Conservation (phyloP, 169 alveolate genomes). For the Plasmodium knowlesi region DNA sequence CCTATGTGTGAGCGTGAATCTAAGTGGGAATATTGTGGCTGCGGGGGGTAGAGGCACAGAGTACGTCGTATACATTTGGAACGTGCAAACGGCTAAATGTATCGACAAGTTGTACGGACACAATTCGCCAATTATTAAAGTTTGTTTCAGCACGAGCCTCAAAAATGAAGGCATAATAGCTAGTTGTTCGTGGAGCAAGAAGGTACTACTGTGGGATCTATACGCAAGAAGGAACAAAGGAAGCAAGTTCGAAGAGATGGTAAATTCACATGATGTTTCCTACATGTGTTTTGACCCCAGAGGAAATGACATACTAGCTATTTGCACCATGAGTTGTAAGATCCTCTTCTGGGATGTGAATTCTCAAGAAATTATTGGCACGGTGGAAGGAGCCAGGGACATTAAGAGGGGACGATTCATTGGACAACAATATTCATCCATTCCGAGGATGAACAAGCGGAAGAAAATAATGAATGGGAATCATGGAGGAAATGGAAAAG, state of each 20-base stretch:
- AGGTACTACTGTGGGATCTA: slow-evolving; percentile 91
- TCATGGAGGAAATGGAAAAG: not conserved
- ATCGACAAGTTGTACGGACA: slow-evolving; percentile 92
- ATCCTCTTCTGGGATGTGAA: slow-evolving; percentile 88
- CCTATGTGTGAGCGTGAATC: slow-evolving; percentile 94
- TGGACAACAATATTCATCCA: slow-evolving; percentile 83
- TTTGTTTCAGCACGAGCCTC: slow-evolving; percentile 89
- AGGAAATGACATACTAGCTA: slow-evolving; percentile 92
- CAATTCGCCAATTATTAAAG: slow-evolving; percentile 92
- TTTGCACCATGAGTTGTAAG: slow-evolving; percentile 86
- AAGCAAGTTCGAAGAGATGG: slow-evolving; percentile 91
- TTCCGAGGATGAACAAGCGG: slow-evolving; percentile 45
- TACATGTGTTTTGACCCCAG: slow-evolving; percentile 92
- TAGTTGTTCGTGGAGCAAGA: slow-evolving; percentile 96
- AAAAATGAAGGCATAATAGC: slow-evolving; percentile 89
- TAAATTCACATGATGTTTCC: slow-evolving; percentile 91
- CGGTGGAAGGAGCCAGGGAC: slow-evolving; percentile 91
- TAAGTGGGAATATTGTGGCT: slow-evolving; percentile 96
- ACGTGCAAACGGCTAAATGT: slow-evolving; percentile 82
- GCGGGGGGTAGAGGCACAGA: slow-evolving; percentile 97
- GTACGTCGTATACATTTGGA: slow-evolving; percentile 87
- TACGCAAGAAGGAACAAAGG: slow-evolving; percentile 91
- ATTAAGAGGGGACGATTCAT: slow-evolving; percentile 85
- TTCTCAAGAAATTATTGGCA: slow-evolving; percentile 84
- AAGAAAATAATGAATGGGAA: not conserved